Evolutionary conservation across 768 basidiomycete species (phyloP).

Genomic region (Leccinellum rugosiceps): DNA sequence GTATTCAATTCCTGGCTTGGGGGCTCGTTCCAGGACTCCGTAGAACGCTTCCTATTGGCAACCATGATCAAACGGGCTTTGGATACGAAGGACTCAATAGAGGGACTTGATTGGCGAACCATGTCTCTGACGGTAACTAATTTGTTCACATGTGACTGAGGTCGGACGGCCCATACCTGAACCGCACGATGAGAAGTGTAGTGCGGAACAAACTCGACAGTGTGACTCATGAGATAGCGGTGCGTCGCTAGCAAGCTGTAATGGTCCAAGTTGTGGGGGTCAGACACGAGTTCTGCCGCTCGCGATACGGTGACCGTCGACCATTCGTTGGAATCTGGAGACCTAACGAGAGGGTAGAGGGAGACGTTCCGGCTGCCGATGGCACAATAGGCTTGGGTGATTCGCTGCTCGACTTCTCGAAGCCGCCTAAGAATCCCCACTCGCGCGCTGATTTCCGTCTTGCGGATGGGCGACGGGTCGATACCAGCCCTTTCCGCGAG

Average conservation of each 20-base stretch:
- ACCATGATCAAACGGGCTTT: constrained; percentile 48
- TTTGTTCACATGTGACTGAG: constrained; percentile 50
- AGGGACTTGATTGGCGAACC: constrained; percentile 39
- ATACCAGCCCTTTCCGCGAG: constrained; percentile 49
- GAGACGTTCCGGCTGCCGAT: constrained; percentile 25
- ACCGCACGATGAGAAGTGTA: constrained; percentile 41
- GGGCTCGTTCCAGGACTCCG: constrained; percentile 30
- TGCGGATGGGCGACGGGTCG: constrained; percentile 24
- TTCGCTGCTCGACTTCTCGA: constrained; percentile 46
- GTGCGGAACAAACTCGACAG: constrained; percentile 52
- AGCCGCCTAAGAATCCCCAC: constrained; percentile 61
- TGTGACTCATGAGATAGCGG: constrained; percentile 56
- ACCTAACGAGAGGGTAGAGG: constrained; percentile 45
- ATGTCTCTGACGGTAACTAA: constrained; percentile 48
- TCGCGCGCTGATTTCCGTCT: constrained; percentile 52
- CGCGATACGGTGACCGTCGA: constrained; percentile 49
- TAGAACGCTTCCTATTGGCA: constrained; percentile 28
- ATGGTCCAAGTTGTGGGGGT: constrained; percentile 18
- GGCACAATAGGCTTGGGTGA: constrained; percentile 44
- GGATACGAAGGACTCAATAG: constrained; percentile 45
- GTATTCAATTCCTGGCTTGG: constrained; percentile 28
- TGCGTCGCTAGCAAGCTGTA: constrained; percentile 55
- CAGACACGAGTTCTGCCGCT: constrained; percentile 45
- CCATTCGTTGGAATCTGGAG: constrained; percentile 52
- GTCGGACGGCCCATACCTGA: constrained; percentile 63